Evolutionary conservation across 2,329 filamentous ascomycete species (phyloP).

Genomic region (Simplicillium aogashimaense): DNA sequence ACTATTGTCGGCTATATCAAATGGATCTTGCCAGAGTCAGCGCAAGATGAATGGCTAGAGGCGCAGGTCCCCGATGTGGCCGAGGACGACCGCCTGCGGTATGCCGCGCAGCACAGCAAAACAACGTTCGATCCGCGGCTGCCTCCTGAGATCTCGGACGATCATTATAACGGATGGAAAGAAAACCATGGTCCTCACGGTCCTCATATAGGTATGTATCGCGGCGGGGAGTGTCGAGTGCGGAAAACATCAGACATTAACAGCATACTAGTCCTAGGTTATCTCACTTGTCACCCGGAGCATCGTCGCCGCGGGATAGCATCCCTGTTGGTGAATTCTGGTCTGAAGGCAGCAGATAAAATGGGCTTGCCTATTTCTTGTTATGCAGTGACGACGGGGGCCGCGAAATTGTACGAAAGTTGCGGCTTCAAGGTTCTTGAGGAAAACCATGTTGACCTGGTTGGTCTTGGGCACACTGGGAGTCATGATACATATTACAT

Average conservation of each 20-base stretch:
- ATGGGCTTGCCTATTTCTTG: constrained; percentile 10
- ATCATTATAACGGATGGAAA: constrained; percentile 1
- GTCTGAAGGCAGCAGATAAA: constrained; percentile 9
- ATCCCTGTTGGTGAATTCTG: constrained; percentile 12
- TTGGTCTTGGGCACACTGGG: neutral
- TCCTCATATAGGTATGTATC: constrained; percentile 6
- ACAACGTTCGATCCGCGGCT: neutral
- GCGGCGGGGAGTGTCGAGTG: neutral
- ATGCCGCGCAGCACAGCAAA: neutral
- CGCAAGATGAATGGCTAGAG: constrained; percentile 5
- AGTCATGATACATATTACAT: neutral
- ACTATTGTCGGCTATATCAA: constrained; percentile 12
- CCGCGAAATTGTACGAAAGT: constrained; percentile 10
- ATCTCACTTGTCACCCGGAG: constrained; percentile 12
- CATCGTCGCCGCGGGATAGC: constrained; percentile 12
- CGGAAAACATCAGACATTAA: neutral
- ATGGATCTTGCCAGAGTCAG: constrained; percentile 3
- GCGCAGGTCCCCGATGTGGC: constrained; percentile 5
- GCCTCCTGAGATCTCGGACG: neutral
- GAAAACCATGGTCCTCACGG: constrained; percentile 2
- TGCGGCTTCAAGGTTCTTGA: constrained; percentile 8
- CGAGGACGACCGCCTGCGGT: constrained; percentile 2
- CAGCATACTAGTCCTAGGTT: constrained; percentile 9
- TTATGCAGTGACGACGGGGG: constrained; percentile 10
- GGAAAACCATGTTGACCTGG: neutral